Base-by-base conservation (phyloP, 164 flowering plant genomes). In the Akebia trifoliata region DNA sequence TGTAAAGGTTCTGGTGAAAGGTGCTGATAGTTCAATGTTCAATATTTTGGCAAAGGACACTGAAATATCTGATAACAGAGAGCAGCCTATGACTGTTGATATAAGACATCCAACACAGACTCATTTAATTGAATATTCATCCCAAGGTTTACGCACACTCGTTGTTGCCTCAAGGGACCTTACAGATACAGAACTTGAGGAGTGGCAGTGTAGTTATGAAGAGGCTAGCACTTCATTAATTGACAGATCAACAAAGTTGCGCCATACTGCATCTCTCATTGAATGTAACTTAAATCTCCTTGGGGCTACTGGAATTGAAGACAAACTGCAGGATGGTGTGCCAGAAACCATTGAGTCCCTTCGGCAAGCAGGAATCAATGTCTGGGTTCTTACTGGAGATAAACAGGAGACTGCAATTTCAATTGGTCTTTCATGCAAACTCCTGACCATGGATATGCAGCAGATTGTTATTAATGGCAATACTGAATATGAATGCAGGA, bases 381-480 rank as follows among this genome's bases (percentile, higher is more conserved):
- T 90, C 60, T 90, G 95, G 95, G 95, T 90, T 67, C 80, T 90
- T 60, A 90, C 97, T 49, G 97, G 97, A 14, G 97, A 90, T 72
- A 90, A 90, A 74, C 97, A 90, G 65, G 97, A 90, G 64, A 90
- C 97, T 31, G 97, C 97, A 51, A 84, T 90, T 68, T 90, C 97
- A 37, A 90, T 90, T 66, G 97, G 85, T 58, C 86, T 85, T 50
- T 87, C 97, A 42, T 87, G 93, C 86, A 82, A 74, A 57, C 89
- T 90, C 37, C 63, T 90, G 73, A 82, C 93, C 9, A 20, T 70
- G 36, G 79, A 77, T 61, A 90, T 90, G 97, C 87, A 82, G 44
- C 87, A 74, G 60, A 78, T 90, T 52, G 69, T 87, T 52, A 82
- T 90, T 30, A 90, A 90, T 75, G 93, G 97, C 9, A 75, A 50